phyloP scores from a whole-genome alignment of 1,139 yeast genomes.

The Entelexis paramagnoliae region DNA sequence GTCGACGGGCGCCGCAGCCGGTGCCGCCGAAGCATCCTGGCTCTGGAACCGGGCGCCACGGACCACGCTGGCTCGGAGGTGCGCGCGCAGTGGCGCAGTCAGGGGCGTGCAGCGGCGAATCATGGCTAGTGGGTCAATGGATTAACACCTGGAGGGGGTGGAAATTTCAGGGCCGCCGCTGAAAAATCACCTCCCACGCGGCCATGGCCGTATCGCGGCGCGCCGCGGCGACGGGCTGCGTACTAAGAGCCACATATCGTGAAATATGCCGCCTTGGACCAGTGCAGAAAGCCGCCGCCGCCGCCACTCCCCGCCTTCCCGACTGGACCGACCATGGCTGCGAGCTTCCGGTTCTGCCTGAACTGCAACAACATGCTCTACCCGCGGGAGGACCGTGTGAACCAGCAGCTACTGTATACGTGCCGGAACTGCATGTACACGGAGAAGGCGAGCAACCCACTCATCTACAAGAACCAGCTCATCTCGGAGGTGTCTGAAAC shows the following conservation, averaged over 20 bases:
- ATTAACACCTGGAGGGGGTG: background rate
- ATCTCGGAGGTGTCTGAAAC: conserved; percentile 66
- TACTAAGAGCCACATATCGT: conserved; percentile 7
- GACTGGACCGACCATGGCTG: conserved; percentile 18
- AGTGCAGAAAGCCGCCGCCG: conserved; percentile 2
- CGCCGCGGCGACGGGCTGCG: too few relatives aligned
- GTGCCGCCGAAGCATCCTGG: conserved; percentile 30
- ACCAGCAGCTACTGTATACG: conserved; percentile 64
- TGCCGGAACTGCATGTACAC: conserved; percentile 94
- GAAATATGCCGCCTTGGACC: background rate
- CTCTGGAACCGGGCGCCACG: conserved; percentile 42
- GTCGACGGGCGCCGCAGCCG: conserved; percentile 50
- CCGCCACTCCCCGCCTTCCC: background rate
- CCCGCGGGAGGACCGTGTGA: conserved; percentile 85
- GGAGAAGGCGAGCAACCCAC: conserved; percentile 79
- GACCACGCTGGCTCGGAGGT: conserved; percentile 3
- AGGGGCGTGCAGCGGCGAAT: conserved; percentile 8
- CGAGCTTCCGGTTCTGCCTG: conserved; percentile 26
- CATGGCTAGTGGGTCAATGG: background rate
- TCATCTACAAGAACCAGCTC: conserved; percentile 87
- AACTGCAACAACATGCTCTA: conserved; percentile 86
- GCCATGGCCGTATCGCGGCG: background rate
- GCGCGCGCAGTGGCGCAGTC: conserved; percentile 6
- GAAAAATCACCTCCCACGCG: background rate
- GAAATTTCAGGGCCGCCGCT: conserved; percentile 1